These are phyloP conservation scores for Filobasidium wieringae DNA, from an alignment of 768 basidiomycete species.

Conservation along the genomic window DNA sequence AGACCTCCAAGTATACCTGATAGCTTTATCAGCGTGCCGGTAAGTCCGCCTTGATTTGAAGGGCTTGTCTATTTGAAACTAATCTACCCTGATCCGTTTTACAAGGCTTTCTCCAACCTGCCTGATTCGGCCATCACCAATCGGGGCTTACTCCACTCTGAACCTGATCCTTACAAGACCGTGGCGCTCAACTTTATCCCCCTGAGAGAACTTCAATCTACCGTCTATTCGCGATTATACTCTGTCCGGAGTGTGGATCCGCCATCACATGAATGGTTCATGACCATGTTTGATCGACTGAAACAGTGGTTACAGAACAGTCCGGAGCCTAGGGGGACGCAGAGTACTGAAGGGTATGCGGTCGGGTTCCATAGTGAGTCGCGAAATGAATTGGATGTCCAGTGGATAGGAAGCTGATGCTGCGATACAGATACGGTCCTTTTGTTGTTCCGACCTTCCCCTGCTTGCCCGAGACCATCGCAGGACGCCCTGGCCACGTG, in stretches of 20 bases:
- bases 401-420: neutral
- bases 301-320: slow-evolving; percentile 36
- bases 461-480: slow-evolving; percentile 36
- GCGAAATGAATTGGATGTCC: neutral
- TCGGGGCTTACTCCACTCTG: slow-evolving; percentile 14
- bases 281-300: slow-evolving; percentile 32
- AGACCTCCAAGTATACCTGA: slow-evolving; percentile 38
- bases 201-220: slow-evolving; percentile 37
- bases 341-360: slow-evolving; percentile 37
- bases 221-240: slow-evolving; percentile 35
- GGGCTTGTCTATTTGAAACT: neutral
- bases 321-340: slow-evolving; percentile 36
- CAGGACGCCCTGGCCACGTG: slow-evolving; percentile 36
- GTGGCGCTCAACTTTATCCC: slow-evolving; percentile 33
- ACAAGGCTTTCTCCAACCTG: slow-evolving; percentile 5
- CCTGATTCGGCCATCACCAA: slow-evolving; percentile 22
- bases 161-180: slow-evolving; percentile 34
- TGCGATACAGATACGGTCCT: slow-evolving; percentile 30
- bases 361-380: slow-evolving; percentile 40
- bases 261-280: slow-evolving; percentile 34
- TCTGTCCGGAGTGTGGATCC: slow-evolving; percentile 27
- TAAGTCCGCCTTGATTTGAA: slow-evolving; percentile 15
- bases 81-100: neutral
- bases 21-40: slow-evolving; percentile 38
- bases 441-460: slow-evolving; percentile 38